These are phyloP conservation scores for Solanum ahanhuiri DNA, from an alignment of 257 asterid genomes.

Conservation along the genomic window DNA sequence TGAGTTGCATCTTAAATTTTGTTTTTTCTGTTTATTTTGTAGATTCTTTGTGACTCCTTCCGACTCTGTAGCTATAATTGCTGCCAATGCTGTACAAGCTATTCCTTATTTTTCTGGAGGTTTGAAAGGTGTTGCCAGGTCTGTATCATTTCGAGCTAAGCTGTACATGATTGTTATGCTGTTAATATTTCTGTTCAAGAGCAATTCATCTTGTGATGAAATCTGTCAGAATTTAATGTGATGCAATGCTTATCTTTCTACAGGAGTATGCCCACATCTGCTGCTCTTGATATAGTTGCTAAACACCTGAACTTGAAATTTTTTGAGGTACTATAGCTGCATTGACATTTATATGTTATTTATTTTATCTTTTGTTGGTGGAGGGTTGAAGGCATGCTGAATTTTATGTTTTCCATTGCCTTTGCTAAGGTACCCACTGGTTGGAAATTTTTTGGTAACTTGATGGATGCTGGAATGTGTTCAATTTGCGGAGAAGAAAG, in stretches of 20 bases:
- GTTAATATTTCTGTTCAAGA: background rate
- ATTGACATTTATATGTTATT: background rate
- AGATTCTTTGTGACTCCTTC: constrained; percentile 99
- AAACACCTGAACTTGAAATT: constrained; percentile 73
- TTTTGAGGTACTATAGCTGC: constrained; percentile 56
- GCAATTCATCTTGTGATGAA: background rate
- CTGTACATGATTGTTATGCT: background rate
- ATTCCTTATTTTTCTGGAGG: constrained; percentile 96
- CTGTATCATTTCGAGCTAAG: background rate
- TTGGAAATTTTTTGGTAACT: constrained; percentile 97
- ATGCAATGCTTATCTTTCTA: constrained; percentile 11
- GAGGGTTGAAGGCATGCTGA: constrained; percentile 4
- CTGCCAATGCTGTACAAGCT: constrained; percentile 88
- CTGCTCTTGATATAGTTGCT: constrained; percentile 98
- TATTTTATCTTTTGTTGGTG: background rate
- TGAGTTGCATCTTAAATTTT: background rate
- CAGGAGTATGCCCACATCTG: constrained; percentile 99
- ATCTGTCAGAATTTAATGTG: background rate
- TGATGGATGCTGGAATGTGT: constrained; percentile 99
- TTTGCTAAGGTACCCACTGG: constrained; percentile 87
- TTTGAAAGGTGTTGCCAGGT: constrained; percentile 99
- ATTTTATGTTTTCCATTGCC: constrained; percentile 8
- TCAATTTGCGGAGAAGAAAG: constrained; percentile 99
- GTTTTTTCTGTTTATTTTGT: background rate
- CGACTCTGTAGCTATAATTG: constrained; percentile 96